Base-by-base conservation (phyloP, 2,329 filamentous ascomycete species). In the Elsinoe perseae region DNA sequence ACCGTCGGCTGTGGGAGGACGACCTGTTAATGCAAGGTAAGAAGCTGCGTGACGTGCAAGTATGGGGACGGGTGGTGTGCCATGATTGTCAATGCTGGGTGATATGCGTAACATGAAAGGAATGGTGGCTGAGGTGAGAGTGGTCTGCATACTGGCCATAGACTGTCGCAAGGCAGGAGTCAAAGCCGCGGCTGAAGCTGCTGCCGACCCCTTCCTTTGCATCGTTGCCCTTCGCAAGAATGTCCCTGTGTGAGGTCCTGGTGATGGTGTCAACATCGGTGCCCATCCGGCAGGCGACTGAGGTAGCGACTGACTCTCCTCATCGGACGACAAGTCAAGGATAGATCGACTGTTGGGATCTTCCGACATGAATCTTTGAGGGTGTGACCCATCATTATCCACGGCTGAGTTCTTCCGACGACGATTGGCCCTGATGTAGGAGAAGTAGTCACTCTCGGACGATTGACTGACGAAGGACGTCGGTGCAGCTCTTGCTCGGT, bases 271-370 rank as follows among this genome's bases (percentile, higher is more conserved):
- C 53, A 34, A 56, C 56, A 56, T 56, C 8, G 48, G 48, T 52
- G 25, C 30, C 58, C 58, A 60, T 27, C 56, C 32, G 3, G 54
- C 54, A 20, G 60, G 58, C 18, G 59, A 52, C 18, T 57, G 50
- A 16, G 56, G 48, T 34, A 44, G 12, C 5, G 34, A 55, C 20
- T 53, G 48, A 46, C 70, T 69, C 30, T 70, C 69, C 20, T 72
- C 71, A 36, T 63, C 61, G 16, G 56, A 58, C 18, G 54, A 60
- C 25, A 60, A 50, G 18, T 61, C 57, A 36, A 60, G 50, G 40
- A 58, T 27, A 40, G 58, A 60, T 40, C 36, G 32, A 5, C 30
- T 21, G 28, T 46, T 30, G 28, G 50, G 30, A 32, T 56, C 54
- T 14, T 52, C 40, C n/a, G 42, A 48, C 34, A 50, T 42, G 28